Percentiles rank a stretch among this genome's conserved stretches.
Evolutionary conservation across 768 basidiomycete species (phyloP).

Genomic region (Kwoniella mangroviensis): DNA sequence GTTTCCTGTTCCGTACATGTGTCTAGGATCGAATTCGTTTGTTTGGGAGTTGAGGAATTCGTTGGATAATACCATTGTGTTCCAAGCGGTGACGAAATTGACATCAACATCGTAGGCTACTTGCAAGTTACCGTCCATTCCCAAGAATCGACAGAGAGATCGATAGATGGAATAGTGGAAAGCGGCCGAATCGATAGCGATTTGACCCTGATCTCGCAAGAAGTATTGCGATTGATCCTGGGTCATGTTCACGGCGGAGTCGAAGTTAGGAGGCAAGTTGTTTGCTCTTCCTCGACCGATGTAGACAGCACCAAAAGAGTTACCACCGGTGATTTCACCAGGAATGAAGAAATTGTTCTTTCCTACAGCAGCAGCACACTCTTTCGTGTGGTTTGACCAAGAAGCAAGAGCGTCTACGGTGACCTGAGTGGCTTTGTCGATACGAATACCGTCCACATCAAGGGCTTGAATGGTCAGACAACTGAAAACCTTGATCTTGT

Average conservation of each 20-base stretch:
- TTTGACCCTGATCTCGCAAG: conserved; percentile 68
- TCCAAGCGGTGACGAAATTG: conserved; percentile 90
- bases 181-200: conserved; percentile 76
- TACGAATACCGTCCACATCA: conserved; percentile 90
- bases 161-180: conserved; percentile 97
- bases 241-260: conserved; percentile 71
- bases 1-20: conserved; percentile 91
- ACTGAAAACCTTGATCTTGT: conserved; percentile 74
- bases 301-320: conserved; percentile 85
- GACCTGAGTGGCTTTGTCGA: conserved; percentile 92
- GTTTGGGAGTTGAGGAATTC: conserved; percentile 78
- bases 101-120: conserved; percentile 82
- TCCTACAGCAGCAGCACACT: conserved; percentile 71
- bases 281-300: conserved; percentile 85
- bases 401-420: conserved; percentile 76
- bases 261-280: conserved; percentile 67
- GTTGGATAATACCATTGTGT: conserved; percentile 77
- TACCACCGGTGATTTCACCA: conserved; percentile 93
- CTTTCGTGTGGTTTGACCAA: conserved; percentile 75
- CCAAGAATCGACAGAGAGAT: conserved; percentile 79
- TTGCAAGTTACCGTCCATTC: conserved; percentile 92
- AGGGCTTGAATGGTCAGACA: conserved; percentile 86
- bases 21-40: conserved; percentile 74
- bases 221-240: conserved; percentile 72
- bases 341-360: conserved; percentile 90